Evolutionary conservation across 2,329 filamentous ascomycete species (phyloP), one percentile per base, ranked within the genome.

Genomic region (Juglanconis sp.): DNA sequence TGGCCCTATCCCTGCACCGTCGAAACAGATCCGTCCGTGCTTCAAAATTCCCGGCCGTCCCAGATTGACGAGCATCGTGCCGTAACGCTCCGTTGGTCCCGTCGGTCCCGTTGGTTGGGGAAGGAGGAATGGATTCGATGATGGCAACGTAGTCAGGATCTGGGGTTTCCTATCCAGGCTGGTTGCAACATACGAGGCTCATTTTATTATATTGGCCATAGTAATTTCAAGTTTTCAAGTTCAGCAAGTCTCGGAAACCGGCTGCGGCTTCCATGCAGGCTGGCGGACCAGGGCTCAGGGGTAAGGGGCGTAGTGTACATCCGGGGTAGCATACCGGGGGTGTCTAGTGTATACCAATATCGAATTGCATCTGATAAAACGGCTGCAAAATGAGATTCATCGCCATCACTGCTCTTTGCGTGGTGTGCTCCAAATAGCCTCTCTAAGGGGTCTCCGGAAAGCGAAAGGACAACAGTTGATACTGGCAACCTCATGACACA

Each of bases 21-120:
- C 58, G 53, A 60, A 56, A 56, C 58, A 56, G 58, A 56, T 53
- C 31, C n/a, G 56, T 58, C 56, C 49, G 56, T 58, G 56, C 56
- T 36, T 47, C 50, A 49, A 55, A 51, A 44, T 58, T 53, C 35
- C 56, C 51, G 46, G 38, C 46, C 55, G 44, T 40, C 13, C 36
- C 38, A 53, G 24, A 44, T 53, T 44, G n/a, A 44, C 30, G 38
- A 53, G 30, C 13, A 44, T 53, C n/a, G 7, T 13, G 49, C 34
- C 32, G 49, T 17, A 2, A 24, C 32, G 6, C 49, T 5, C 9
- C 5, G 32, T 11, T 17, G 49, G 11, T 38, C 38, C 38, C 38
- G n/a, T 42, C 4, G 38, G 38, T 24, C 24, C 24, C 38, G n/a
- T 10, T 42, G 38, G 38, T 15, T 13, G 38, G 11, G 38, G n/a